These are phyloP conservation scores for Eucalyptus polyanthemos DNA, from an alignment of 345 rosid genomes.

Conservation along the genomic window DNA sequence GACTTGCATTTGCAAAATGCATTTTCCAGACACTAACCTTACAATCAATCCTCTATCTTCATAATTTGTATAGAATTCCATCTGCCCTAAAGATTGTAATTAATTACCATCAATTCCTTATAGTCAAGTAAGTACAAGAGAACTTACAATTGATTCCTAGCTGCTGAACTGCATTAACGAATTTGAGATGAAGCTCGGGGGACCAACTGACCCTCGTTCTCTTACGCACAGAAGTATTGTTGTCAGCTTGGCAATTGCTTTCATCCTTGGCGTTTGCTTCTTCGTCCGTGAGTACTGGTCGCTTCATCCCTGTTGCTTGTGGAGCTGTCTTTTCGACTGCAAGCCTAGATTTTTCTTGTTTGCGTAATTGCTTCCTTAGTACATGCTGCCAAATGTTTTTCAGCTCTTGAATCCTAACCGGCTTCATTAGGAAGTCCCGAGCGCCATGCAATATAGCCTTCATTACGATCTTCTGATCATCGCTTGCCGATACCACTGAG, in stretches of 20 bases:
- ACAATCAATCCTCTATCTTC: background rate
- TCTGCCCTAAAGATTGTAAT: background rate
- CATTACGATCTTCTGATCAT: conserved; percentile 7
- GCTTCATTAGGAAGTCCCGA: conserved; percentile 26
- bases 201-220: background rate
- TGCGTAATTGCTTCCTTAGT: background rate
- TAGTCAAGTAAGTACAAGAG: background rate
- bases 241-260: background rate
- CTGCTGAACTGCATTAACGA: background rate
- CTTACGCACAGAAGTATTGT: background rate
- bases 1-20: background rate
- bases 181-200: background rate
- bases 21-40: background rate
- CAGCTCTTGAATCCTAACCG: conserved; percentile 14
- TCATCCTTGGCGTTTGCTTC: background rate
- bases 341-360: background rate
- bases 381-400: conserved; percentile 20
- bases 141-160: background rate
- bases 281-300: background rate
- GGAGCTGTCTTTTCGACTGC: background rate
- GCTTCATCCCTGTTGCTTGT: background rate
- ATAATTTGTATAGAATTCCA: background rate
- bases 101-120: background rate
- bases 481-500: conserved; percentile 33
- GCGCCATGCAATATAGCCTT: conserved; percentile 27